Conservation (phyloP, 78 protist genomes). For the Abeoforma whisleri region DNA sequence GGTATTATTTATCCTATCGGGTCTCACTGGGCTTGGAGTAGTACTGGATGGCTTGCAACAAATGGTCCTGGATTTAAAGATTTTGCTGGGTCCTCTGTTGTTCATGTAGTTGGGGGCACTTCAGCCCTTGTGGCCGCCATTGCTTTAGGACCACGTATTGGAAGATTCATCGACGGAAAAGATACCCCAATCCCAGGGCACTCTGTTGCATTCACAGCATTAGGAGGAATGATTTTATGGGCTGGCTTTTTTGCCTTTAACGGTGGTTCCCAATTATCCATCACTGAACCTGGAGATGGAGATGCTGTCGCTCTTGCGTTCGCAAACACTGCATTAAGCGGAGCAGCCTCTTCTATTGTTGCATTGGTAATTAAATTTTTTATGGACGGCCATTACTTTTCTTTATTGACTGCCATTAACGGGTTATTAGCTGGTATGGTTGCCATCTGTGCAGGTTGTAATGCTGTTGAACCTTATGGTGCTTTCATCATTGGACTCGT, state of each 20-base stretch:
- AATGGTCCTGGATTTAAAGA: constrained; percentile 11
- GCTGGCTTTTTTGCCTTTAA: constrained; percentile 75
- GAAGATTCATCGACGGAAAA: constrained; percentile 55
- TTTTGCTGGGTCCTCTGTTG: constrained; percentile 43
- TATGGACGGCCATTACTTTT: constrained; percentile 21
- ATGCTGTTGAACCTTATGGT: constrained; percentile 60
- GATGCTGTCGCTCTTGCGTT: constrained; percentile 52
- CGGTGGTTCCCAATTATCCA: constrained; percentile 57
- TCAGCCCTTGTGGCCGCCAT: constrained; percentile 61
- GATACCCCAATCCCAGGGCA: constrained; percentile 50
- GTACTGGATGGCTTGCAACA: constrained; percentile 44
- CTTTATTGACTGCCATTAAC: constrained; percentile 43
- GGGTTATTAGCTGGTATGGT: constrained; percentile 69
- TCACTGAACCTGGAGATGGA: constrained; percentile 20
- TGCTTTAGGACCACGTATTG: constrained; percentile 64
- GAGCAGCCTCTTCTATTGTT: constrained; percentile 49
- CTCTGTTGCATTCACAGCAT: constrained; percentile 44
- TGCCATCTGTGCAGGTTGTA: constrained; percentile 49
- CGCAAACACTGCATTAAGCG: constrained; percentile 54
- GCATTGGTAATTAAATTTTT: constrained; percentile 24
- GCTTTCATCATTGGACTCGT: constrained; percentile 60
- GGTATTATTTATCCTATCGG: constrained; percentile 57
- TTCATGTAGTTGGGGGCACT: constrained; percentile 72
- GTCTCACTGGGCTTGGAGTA: constrained; percentile 53
- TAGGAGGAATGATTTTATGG: constrained; percentile 73